A percentile compares a stretch with the other conserved stretches of the same genome.
Evolutionary conservation across 768 basidiomycete species (phyloP).

Genomic region (Phlebiopsis gigantea): DNA sequence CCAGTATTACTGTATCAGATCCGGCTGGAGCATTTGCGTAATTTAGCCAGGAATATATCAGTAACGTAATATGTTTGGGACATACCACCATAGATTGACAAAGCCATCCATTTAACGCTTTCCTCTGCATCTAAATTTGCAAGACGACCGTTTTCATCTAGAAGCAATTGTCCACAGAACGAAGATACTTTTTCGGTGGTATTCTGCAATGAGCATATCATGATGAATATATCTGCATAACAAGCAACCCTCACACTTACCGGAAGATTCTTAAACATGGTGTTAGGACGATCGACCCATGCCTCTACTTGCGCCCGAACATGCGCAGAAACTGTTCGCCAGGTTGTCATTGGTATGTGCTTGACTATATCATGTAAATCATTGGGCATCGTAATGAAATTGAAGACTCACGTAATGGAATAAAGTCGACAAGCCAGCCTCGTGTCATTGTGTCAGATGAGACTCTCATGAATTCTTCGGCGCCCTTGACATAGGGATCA

Average conservation of each 20-base stretch:
- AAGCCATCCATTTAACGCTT: slow-evolving; percentile 9
- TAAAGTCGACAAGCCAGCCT: slow-evolving; percentile 7
- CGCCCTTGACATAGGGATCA: slow-evolving; percentile 4
- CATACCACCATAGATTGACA: slow-evolving; percentile 10
- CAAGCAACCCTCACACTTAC: background rate
- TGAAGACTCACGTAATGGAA: slow-evolving; percentile 5
- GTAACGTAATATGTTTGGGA: too few species aligned
- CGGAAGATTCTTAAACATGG: slow-evolving; percentile 6
- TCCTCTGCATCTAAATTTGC: background rate
- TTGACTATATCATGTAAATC: background rate
- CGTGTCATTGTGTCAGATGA: background rate
- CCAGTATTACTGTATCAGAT: background rate
- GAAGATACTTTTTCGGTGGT: background rate
- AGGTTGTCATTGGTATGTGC: background rate
- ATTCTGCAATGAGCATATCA: background rate
- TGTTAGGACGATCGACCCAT: slow-evolving; percentile 3
- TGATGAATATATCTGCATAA: background rate
- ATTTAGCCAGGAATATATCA: background rate
- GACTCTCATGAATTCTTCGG: slow-evolving; percentile 8
- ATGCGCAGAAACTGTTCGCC: background rate
- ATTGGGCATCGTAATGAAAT: background rate
- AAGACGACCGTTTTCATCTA: background rate
- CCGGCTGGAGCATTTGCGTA: background rate
- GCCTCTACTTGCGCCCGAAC: background rate
- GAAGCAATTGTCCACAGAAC: slow-evolving; percentile 7